These are phyloP conservation scores for Mrakia hoshinonis DNA, from an alignment of 768 basidiomycete species.

Conservation along the genomic window DNA sequence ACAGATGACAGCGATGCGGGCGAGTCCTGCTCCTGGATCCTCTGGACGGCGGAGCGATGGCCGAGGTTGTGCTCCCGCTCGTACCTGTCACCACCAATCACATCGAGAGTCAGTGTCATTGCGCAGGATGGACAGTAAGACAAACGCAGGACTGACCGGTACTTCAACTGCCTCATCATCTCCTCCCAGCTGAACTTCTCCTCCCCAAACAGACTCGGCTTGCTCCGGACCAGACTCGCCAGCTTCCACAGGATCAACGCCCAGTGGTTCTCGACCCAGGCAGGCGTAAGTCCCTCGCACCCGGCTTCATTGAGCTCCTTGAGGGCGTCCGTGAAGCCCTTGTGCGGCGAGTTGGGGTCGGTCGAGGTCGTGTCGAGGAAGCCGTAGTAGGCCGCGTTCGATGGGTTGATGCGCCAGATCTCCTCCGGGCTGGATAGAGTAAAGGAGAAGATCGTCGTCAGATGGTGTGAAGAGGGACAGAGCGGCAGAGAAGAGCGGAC, in stretches of 20 bases:
- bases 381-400: constrained; percentile 25
- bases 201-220: constrained; percentile 54
- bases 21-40: constrained; percentile 74
- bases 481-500: neutral
- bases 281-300: constrained; percentile 43
- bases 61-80: constrained; percentile 74
- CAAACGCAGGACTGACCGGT: constrained; percentile 52
- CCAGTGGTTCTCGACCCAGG: constrained; percentile 93
- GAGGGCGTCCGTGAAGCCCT: neutral
- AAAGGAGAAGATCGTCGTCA: neutral
- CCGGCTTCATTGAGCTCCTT: constrained; percentile 7
- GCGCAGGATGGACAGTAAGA: neutral
- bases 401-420: constrained; percentile 15
- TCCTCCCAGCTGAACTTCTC: constrained; percentile 70
- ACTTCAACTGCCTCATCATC: constrained; percentile 70
- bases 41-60: constrained; percentile 68
- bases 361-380: constrained; percentile 8
- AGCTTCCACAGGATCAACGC: constrained; percentile 85
- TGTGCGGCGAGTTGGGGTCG: neutral
- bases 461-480: neutral
- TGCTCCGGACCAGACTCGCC: constrained; percentile 68
- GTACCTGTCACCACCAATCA: constrained; percentile 51
- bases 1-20: constrained; percentile 71
- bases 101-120: neutral
- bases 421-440: constrained; percentile 20